A percentile compares a stretch with the other conserved stretches of the same genome.
phyloP scores from a whole-genome alignment of 1,139 yeast genomes.

The Taphrina confusa region DNA sequence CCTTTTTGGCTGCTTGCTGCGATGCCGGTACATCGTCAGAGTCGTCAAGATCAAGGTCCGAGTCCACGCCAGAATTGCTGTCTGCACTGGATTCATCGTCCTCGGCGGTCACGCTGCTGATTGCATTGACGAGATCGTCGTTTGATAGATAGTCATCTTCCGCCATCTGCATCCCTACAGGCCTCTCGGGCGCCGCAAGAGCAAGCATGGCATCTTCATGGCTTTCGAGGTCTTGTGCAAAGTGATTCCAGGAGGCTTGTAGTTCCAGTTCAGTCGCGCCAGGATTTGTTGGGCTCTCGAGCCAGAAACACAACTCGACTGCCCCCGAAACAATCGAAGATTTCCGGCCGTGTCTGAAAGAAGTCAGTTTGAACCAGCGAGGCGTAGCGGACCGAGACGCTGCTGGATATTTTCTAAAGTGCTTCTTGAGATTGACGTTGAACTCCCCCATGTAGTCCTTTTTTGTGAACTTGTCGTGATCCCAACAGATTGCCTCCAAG shows the following conservation, averaged over 20 bases:
- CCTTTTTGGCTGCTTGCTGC: background rate
- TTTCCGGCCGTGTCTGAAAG: constrained; percentile 49
- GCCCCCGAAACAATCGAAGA: constrained; percentile 62
- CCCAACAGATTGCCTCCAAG: constrained; percentile 49
- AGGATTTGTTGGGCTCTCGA: constrained; percentile 46
- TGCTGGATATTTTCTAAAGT: constrained; percentile 45
- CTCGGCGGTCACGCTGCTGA: background rate
- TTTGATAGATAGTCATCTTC: constrained; percentile 17
- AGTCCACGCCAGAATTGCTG: constrained; percentile 7
- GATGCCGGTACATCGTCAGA: background rate
- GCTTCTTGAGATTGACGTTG: constrained; percentile 52
- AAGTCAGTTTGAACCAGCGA: constrained; percentile 57
- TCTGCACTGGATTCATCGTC: constrained; percentile 10
- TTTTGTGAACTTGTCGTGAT: constrained; percentile 45
- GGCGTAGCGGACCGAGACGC: constrained; percentile 44
- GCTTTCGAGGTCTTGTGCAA: constrained; percentile 38
- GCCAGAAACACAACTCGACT: constrained; percentile 55
- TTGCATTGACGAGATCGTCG: constrained; percentile 5
- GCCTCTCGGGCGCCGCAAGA: constrained; percentile 16
- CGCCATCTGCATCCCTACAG: constrained; percentile 30
- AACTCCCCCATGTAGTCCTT: constrained; percentile 60
- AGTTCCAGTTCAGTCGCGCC: constrained; percentile 37
- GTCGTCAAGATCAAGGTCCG: constrained; percentile 17
- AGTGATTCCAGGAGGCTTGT: constrained; percentile 38
- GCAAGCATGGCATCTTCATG: constrained; percentile 7